These are phyloP conservation scores for Marchantia polymorpha DNA, from an alignment of 225 moss, liverwort and hornwort species.

Conservation along the genomic window DNA sequence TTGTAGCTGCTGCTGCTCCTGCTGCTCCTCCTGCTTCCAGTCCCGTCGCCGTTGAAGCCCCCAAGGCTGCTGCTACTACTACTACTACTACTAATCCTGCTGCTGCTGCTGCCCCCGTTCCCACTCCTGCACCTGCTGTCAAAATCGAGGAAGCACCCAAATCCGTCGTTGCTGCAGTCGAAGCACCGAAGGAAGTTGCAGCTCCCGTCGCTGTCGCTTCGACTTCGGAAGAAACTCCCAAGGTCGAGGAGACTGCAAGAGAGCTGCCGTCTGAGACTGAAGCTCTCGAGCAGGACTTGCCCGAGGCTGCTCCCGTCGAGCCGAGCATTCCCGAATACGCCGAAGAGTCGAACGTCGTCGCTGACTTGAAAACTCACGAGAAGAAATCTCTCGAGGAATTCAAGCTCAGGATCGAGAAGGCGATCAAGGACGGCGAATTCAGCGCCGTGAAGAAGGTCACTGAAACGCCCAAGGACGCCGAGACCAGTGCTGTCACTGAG, in stretches of 20 bases:
- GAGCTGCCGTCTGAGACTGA: conserved; percentile 18
- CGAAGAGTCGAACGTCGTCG: conserved; percentile 43
- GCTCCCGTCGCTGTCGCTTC: background rate
- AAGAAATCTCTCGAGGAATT: conserved; percentile 47
- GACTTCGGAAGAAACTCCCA: background rate
- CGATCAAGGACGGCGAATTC: conserved; percentile 40
- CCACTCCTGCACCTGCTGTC: background rate
- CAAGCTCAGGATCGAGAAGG: conserved; percentile 44
- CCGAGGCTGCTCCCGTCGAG: conserved; percentile 20
- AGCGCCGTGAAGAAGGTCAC: conserved; percentile 26
- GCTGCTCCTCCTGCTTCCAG: background rate
- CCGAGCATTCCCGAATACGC: conserved; percentile 37
- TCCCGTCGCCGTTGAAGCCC: background rate
- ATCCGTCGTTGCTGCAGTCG: background rate
- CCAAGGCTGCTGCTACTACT: background rate
- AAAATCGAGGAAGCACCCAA: conserved; percentile 3
- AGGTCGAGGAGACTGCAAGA: background rate
- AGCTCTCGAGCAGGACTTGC: background rate
- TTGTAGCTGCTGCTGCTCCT: background rate
- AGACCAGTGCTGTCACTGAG: background rate
- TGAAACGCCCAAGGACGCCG: conserved; percentile 3
- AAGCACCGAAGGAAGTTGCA: background rate
- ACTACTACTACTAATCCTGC: background rate
- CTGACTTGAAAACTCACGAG: conserved; percentile 42
- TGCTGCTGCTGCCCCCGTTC: background rate